A percentile compares a stretch with the other conserved stretches of the same genome.
phyloP scores from a whole-genome alignment of 2,329 filamentous ascomycete genomes.

The Myriosclerotinia duriaeana region DNA sequence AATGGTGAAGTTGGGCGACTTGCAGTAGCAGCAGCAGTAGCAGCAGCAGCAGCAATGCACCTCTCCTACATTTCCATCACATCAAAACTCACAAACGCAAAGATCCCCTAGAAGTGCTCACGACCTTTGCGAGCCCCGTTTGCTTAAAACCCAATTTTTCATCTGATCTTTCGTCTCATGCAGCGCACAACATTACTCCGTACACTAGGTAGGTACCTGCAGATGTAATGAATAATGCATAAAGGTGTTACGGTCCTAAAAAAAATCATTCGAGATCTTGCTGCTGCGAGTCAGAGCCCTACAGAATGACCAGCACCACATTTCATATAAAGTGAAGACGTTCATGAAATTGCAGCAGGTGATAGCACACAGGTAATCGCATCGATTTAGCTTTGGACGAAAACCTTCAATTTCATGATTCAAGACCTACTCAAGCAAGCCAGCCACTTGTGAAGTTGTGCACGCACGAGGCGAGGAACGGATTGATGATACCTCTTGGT shows the following conservation, averaged over 20 bases:
- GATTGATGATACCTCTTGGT: background rate
- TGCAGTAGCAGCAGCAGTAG: too few relatives aligned
- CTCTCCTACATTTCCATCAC: background rate
- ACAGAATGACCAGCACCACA: background rate
- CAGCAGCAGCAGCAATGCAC: slow-evolving; percentile 1
- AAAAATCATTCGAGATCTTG: background rate
- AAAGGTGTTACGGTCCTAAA: background rate
- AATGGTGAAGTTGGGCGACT: slow-evolving; percentile 6
- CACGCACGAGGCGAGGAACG: too few relatives aligned
- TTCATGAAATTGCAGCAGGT: background rate
- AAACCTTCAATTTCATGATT: slow-evolving; percentile 1
- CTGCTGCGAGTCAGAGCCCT: slow-evolving; percentile 4
- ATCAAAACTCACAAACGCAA: background rate
- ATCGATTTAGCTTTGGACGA: background rate
- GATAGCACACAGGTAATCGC: background rate
- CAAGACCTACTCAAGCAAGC: background rate
- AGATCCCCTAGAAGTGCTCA: background rate
- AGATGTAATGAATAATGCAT: slow-evolving; percentile 2
- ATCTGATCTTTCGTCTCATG: background rate
- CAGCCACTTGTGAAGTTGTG: background rate
- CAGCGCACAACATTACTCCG: background rate
- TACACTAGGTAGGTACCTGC: background rate
- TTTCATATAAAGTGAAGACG: slow-evolving; percentile 2
- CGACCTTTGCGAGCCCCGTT: background rate
- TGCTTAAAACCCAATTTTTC: background rate